Evolutionary conservation across 2,329 filamentous ascomycete genomes (phyloP).

Genomic region (Parascedosporium putredinis): DNA sequence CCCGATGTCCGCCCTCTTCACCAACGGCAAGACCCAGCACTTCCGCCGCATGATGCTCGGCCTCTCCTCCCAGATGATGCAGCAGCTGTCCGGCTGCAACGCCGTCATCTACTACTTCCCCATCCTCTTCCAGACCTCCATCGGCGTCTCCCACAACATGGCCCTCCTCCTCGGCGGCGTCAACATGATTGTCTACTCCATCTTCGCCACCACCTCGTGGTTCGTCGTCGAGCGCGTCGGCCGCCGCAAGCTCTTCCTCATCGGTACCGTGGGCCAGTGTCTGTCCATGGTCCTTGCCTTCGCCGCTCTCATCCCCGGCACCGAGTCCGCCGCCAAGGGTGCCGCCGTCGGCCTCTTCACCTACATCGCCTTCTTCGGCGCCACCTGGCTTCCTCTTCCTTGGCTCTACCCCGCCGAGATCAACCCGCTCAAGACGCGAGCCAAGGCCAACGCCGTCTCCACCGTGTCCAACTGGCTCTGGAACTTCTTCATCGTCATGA

Average conservation of each 20-base stretch:
- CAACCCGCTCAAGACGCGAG: slow-evolving; percentile 52
- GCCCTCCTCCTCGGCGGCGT: slow-evolving; percentile 39
- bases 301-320: slow-evolving; percentile 55
- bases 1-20: slow-evolving; percentile 40
- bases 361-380: slow-evolving; percentile 60
- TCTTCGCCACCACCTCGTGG: slow-evolving; percentile 30
- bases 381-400: slow-evolving; percentile 56
- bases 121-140: slow-evolving; percentile 38
- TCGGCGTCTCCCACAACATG: slow-evolving; percentile 29
- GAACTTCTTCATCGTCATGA: slow-evolving; percentile 69
- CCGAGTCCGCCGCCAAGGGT: slow-evolving; percentile 50
- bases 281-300: slow-evolving; percentile 52
- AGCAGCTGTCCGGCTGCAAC: slow-evolving; percentile 50
- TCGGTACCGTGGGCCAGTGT: slow-evolving; percentile 35
- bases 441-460: slow-evolving; percentile 48
- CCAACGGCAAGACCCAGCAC: slow-evolving; percentile 54
- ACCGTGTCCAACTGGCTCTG: slow-evolving; percentile 57
- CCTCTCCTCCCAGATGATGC: slow-evolving; percentile 48
- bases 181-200: slow-evolving; percentile 39
- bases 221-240: slow-evolving; percentile 33
- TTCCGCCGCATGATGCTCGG: slow-evolving; percentile 54
- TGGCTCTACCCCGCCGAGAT: slow-evolving; percentile 57
- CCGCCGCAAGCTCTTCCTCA: slow-evolving; percentile 30
- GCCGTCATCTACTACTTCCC: slow-evolving; percentile 53
- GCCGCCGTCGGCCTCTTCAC: slow-evolving; percentile 58